Conservation (phyloP, 2,329 filamentous ascomycete species). For the Polytolypa hystricis region DNA sequence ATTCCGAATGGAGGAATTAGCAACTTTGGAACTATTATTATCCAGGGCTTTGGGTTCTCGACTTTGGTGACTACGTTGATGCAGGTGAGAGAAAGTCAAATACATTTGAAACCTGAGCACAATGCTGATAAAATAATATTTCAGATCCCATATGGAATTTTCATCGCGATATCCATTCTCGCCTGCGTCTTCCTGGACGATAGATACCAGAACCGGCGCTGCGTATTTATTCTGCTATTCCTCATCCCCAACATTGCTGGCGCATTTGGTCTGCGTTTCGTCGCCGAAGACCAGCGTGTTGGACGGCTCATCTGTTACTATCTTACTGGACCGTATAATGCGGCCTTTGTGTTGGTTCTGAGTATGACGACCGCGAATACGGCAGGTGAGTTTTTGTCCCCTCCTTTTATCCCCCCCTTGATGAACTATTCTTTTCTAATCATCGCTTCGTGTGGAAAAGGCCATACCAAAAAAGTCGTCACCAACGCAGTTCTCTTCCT, state of each 20-base stretch:
- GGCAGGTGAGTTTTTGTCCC: conserved; percentile 27
- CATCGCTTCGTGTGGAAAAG: conserved; percentile 17
- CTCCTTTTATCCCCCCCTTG: not conserved
- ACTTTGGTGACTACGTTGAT: conserved; percentile 44
- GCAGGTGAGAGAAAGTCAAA: too few relatives aligned
- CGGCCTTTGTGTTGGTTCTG: conserved; percentile 41
- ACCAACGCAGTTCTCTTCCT: conserved; percentile 52
- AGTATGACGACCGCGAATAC: conserved; percentile 37
- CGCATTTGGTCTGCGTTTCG: conserved; percentile 46
- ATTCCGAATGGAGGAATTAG: conserved; percentile 46
- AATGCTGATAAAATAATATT: too few relatives aligned
- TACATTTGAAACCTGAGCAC: too few relatives aligned
- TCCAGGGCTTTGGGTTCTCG: conserved; percentile 46
- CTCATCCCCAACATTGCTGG: conserved; percentile 50
- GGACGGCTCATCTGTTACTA: conserved; percentile 48
- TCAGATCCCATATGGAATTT: conserved; percentile 38
- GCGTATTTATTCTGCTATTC: conserved; percentile 44
- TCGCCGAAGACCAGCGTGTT: conserved; percentile 39
- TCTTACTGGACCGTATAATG: conserved; percentile 44
- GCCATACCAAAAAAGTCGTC: conserved; percentile 53
- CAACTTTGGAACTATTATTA: conserved; percentile 50
- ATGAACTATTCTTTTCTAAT: conserved; percentile 16
- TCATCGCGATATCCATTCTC: conserved; percentile 42
- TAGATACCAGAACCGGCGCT: conserved; percentile 38
- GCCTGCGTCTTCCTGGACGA: conserved; percentile 39